Percentiles rank a stretch among this genome's conserved stretches.
Conservation (phyloP, 2,329 filamentous ascomycete genomes). For the Graphilbum sp. region DNA sequence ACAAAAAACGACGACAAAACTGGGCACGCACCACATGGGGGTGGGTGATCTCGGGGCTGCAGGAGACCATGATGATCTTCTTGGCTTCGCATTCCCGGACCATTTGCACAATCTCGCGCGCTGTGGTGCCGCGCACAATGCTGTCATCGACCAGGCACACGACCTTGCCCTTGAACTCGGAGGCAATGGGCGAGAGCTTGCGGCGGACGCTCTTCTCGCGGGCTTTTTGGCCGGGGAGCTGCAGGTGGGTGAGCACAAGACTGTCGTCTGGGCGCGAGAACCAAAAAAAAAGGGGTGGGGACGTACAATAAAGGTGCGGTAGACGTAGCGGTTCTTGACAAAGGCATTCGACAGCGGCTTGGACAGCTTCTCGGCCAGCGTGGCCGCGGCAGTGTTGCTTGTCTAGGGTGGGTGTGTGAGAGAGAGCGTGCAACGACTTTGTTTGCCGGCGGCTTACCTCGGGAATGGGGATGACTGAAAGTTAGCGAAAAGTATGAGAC, state of each 20-base stretch:
- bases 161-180: conserved; percentile 66
- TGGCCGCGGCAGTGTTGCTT: conserved; percentile 63
- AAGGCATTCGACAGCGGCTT: conserved; percentile 71
- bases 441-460: conserved; percentile 5
- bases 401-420: conserved; percentile 40
- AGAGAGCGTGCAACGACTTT: conserved; percentile 9
- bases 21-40: conserved; percentile 54
- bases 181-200: conserved; percentile 75
- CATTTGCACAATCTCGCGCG: conserved; percentile 35
- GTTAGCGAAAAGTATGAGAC: background rate
- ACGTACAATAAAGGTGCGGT: conserved; percentile 57
- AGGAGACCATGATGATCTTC: conserved; percentile 52
- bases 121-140: conserved; percentile 37
- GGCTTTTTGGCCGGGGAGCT: conserved; percentile 51
- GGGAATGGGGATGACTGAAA: conserved; percentile 13
- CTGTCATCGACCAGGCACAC: conserved; percentile 80
- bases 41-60: conserved; percentile 66
- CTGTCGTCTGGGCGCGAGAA: no score
- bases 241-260: no score
- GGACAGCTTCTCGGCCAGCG: conserved; percentile 55
- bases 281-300: background rate
- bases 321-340: conserved; percentile 80
- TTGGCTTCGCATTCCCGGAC: conserved; percentile 24
- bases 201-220: conserved; percentile 75
- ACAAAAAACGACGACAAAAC: no score